Evolutionary conservation across 2,329 filamentous ascomycete species (phyloP), one percentile per base, ranked within the genome.

Genomic region (Aspergillus sojae): DNA sequence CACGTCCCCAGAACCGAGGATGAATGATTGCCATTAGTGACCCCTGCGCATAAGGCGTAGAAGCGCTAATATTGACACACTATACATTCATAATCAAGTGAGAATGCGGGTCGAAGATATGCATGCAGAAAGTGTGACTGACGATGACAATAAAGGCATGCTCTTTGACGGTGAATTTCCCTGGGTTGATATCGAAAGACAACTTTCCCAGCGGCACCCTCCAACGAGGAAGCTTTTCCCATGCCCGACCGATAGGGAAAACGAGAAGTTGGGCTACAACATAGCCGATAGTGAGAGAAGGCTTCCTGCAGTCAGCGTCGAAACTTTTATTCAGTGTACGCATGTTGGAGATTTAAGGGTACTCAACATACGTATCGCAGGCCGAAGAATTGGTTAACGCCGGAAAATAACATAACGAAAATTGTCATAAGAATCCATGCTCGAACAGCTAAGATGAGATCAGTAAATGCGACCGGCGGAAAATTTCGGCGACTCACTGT

Each of bases 1-100:
- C 74, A 5, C 67, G 70, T 58, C 73, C 68, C 75, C 76, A 78
- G 55, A 74, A 78, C 2, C 74, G 70, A 11, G 74, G 75, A 57
- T 74, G 77, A 46, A 69, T 66, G 48, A 78, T 78, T 3, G 75
- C 72, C 4, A 77, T 72, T 7, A 77, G 64, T 3, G 74, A 70
- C 16, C 72, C 64, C n/a, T 62, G 62, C 7, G 74, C 72, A 26
- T 74, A 74, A 1, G 71, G 69, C 10, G 50, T 69, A 45, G 68
- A 69, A 32, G 71, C 67, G 53, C 72, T 74, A 34, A 75, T 75
- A 50, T 75, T 75, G 39, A 75, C 73, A 34, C 72, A 73, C 69
- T 71, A 19, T 23, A 50, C 5, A 12, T 19, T 30, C 46, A 19
- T 23, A 1, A 23, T 10, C 14, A 11, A 5, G 26, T 53, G 12